Percentiles rank a stretch among this genome's conserved stretches.
These are phyloP conservation scores for Monilinia vaccinii-corymbosi DNA, from an alignment of 2,329 filamentous ascomycete species.

Conservation along the genomic window DNA sequence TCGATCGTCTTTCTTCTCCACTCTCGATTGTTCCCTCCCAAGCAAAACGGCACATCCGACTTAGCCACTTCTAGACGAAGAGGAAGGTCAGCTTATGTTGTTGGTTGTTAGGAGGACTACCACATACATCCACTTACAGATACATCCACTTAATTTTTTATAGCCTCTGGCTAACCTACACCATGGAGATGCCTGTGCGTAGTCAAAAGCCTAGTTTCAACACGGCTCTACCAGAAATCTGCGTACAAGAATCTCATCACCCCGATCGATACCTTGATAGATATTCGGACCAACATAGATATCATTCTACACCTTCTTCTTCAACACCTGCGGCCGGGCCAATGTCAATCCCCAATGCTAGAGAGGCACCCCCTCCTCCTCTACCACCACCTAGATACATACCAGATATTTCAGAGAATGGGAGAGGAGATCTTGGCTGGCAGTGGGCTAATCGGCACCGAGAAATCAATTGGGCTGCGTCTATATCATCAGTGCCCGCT, in stretches of 20 bases:
- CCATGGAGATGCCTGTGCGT: slow-evolving; percentile 36
- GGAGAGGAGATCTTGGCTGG: slow-evolving; percentile 47
- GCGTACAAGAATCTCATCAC: slow-evolving; percentile 33
- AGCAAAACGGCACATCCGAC: slow-evolving; percentile 13
- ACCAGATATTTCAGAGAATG: slow-evolving; percentile 39
- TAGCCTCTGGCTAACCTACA: slow-evolving; percentile 7
- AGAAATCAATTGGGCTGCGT: slow-evolving; percentile 36
- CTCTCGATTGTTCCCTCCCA: slow-evolving; percentile 20
- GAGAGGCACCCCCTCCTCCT: slow-evolving; percentile 47
- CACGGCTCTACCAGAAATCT: slow-evolving; percentile 32
- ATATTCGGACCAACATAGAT: slow-evolving; percentile 22
- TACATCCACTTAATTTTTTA: not conserved
- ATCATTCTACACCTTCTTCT: slow-evolving; percentile 31
- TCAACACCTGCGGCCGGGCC: slow-evolving; percentile 38
- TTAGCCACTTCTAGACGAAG: slow-evolving; percentile 18
- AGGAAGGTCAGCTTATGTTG: slow-evolving; percentile 3
- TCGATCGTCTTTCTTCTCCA: slow-evolving; percentile 17
- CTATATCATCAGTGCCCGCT: slow-evolving; percentile 35
- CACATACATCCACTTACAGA: not conserved
- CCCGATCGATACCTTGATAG: slow-evolving; percentile 24
- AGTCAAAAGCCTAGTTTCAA: slow-evolving; percentile 13
- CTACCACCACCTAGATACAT: slow-evolving; percentile 55
- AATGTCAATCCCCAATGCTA: slow-evolving; percentile 54
- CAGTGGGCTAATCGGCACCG: slow-evolving; percentile 51
- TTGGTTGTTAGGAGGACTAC: not conserved